phyloP scores from a whole-genome alignment of 2,329 filamentous ascomycete species.

The Aspergillus quadrilineatus region DNA sequence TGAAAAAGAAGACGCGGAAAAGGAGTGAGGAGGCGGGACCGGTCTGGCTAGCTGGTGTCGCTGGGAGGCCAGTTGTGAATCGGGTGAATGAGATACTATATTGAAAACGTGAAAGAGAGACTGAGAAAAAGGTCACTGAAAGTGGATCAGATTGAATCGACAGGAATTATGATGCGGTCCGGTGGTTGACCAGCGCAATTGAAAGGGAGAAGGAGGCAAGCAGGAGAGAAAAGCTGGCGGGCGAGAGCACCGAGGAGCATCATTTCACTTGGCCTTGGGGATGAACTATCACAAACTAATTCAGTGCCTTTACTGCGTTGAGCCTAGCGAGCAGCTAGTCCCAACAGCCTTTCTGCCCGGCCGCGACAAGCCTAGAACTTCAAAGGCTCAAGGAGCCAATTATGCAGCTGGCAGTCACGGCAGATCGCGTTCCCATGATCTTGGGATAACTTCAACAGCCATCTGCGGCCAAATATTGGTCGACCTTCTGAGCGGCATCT shows the following conservation, averaged over 20 bases:
- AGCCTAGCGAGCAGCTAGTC: conserved; percentile 11
- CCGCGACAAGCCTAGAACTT: conserved; percentile 11
- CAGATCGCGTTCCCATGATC: conserved; percentile 5
- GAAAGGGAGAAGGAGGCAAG: conserved; percentile 7
- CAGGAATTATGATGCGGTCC: neutral
- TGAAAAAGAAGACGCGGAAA: conserved; percentile 7
- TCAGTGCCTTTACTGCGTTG: conserved; percentile 7
- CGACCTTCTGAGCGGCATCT: conserved; percentile 1
- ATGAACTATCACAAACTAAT: conserved; percentile 7
- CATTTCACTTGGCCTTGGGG: neutral
- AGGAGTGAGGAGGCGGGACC: conserved; percentile 5
- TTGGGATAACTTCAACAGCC: conserved; percentile 2
- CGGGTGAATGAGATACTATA: conserved; percentile 9
- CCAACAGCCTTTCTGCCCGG: conserved; percentile 2
- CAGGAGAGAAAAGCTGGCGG: conserved; percentile 1
- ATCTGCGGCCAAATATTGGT: conserved; percentile 10
- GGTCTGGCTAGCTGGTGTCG: conserved; percentile 2
- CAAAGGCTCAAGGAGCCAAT: conserved; percentile 9
- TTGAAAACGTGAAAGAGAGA: conserved; percentile 4
- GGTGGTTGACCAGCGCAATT: conserved; percentile 1
- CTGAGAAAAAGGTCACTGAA: conserved; percentile 9
- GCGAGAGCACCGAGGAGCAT: neutral
- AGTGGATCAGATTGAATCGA: conserved; percentile 1
- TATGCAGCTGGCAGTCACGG: neutral
- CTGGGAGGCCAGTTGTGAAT: neutral